Base-by-base conservation (phyloP, 805 yeast genomes). In the Clavispora santaluciae region DNA sequence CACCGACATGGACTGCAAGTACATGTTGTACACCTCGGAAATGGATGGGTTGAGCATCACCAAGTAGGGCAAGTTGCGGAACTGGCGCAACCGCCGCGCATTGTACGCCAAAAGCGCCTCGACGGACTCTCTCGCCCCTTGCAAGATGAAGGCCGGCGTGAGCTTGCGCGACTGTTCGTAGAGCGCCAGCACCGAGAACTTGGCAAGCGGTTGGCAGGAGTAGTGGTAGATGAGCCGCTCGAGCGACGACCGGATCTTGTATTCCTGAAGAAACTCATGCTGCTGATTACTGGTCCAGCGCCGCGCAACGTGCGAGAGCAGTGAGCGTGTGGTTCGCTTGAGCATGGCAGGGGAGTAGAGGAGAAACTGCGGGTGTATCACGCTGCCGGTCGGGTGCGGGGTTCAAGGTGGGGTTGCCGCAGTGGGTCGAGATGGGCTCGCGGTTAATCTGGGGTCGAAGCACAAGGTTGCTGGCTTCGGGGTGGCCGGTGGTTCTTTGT, bases 41-140 rank as follows among this genome's bases (percentile, higher is more conserved):
- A 91, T 82, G 53, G 86, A 79, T 5, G 97, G 97, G 57, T 91
- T 91, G 46, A 91, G 63, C 41, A 89, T 83, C 35, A 83, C 88
- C 50, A 90, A 74, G 59, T 88, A 91, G 0, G 96, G 96, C 40
- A 91, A 65, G 33, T 74, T 68, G 47, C 91, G 75, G 49, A 91
- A 78, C 22, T 82, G 83, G 23, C 74, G 72, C 13, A 89, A 60
- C 46, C 96, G 70, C 40, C 81, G 77, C 6, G 95, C 86, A 41
- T 88, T 80, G 50, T 77, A 72, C 0, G 78, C 72, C 17, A 84
- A 57, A 33, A 85, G 55, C 36, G 72, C 68, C 44, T 78, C 75
- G 12, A 82, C 66, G 0, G 89, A 81, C 11, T 75, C 75, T 33
- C 72, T 68, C 0, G 85, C 80, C 40, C 71, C 68, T 31, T 63